These are phyloP conservation scores for Zea luxurians DNA, from an alignment of 176 grass and related monocot genomes.

Conservation along the genomic window DNA sequence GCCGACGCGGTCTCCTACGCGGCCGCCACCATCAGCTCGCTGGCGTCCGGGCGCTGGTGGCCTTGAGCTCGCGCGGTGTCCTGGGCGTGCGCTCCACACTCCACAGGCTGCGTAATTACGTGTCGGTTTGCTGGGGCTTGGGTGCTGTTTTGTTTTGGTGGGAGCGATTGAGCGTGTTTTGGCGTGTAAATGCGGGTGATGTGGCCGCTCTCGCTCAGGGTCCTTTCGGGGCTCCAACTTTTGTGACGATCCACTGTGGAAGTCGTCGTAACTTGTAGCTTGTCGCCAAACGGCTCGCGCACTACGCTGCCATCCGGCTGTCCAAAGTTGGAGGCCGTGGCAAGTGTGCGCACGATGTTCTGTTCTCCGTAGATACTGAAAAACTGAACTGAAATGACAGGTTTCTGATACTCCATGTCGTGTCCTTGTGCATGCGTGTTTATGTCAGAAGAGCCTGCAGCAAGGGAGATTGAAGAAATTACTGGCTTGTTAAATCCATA, in stretches of 20 bases:
- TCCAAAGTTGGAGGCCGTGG: slow-evolving; percentile 7
- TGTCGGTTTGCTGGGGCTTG: not conserved
- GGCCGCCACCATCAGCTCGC: slow-evolving; percentile 36
- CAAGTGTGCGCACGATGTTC: not conserved
- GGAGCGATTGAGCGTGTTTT: not conserved
- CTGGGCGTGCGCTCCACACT: not conserved
- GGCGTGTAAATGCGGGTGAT: slow-evolving; percentile 2
- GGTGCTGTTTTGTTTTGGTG: not conserved
- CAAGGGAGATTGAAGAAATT: no score
- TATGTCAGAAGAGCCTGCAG: no score
- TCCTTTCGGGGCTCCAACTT: slow-evolving; percentile 22
- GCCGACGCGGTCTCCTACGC: slow-evolving; percentile 4
- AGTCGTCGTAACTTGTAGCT: slow-evolving; percentile 36
- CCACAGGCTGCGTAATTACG: not conserved
- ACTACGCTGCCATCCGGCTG: not conserved
- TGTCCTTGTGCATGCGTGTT: not conserved
- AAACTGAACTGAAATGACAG: not conserved
- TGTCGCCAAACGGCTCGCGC: slow-evolving; percentile 32
- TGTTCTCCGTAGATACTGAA: not conserved
- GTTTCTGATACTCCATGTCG: not conserved
- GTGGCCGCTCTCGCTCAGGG: not conserved
- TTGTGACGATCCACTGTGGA: slow-evolving; percentile 13
- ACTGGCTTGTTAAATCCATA: no score
- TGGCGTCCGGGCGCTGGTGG: slow-evolving; percentile 24
- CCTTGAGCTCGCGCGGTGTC: not conserved